A percentile compares a stretch with the other conserved stretches of the same genome.
phyloP scores from a whole-genome alignment of 176 grass and related monocot species.

The Areca catechu region DNA sequence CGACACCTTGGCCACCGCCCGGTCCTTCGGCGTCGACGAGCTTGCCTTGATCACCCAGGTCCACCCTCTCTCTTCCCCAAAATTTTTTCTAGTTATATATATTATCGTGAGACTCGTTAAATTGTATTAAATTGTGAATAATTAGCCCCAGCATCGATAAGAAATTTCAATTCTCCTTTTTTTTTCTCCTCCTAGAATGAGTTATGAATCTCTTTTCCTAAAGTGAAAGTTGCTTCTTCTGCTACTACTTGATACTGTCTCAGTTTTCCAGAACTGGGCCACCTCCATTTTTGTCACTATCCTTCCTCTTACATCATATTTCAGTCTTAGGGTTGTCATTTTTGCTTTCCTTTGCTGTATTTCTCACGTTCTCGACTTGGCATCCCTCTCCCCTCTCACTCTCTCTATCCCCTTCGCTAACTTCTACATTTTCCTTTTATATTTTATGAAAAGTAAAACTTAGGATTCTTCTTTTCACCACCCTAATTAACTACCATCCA shows the following conservation, averaged over 20 bases:
- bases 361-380: too few relatives aligned
- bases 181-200: not conserved
- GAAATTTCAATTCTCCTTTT: slow-evolving; percentile 2
- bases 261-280: not conserved
- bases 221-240: too few relatives aligned
- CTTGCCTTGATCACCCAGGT: slow-evolving; percentile 77
- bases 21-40: slow-evolving; percentile 55
- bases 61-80: not conserved
- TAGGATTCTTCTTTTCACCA: too few relatives aligned
- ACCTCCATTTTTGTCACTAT: slow-evolving; percentile 4
- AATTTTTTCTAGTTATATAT: slow-evolving; percentile 1
- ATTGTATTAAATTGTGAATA: not conserved
- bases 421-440: not conserved
- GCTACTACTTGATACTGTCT: too few relatives aligned
- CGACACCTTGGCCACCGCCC: slow-evolving; percentile 29
- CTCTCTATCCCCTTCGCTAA: too few relatives aligned
- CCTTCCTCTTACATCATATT: slow-evolving; percentile 6
- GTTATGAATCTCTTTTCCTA: too few relatives aligned
- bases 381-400: too few relatives aligned
- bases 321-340: slow-evolving; percentile 11
- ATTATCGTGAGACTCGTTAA: too few relatives aligned
- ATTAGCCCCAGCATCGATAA: slow-evolving; percentile 40
- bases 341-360: slow-evolving; percentile 7
- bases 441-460: slow-evolving; percentile 1
- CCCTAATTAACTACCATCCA: too few relatives aligned